A percentile compares a stretch with the other conserved stretches of the same genome.
Conservation (phyloP, 2,329 filamentous ascomycete species). For the Neurospora sp. region DNA sequence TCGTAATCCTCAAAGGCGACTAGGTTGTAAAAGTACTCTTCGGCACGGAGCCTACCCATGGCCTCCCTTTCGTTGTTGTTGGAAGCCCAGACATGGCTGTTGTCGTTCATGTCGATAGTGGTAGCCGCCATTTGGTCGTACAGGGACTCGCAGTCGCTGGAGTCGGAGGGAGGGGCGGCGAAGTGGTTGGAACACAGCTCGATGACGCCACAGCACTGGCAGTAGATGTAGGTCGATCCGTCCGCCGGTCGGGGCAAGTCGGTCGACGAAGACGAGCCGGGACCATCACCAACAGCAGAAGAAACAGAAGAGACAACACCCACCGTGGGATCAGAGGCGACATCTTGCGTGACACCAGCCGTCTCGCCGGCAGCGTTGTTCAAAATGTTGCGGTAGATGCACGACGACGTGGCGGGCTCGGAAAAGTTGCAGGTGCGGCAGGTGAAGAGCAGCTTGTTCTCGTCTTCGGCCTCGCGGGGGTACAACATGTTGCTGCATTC, state of each 20-base stretch:
- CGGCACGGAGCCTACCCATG: slow-evolving; percentile 20
- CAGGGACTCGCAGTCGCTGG: background rate
- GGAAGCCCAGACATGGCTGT: background rate
- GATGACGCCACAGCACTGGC: slow-evolving; percentile 36
- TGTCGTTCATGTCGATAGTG: background rate
- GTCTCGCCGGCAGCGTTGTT: slow-evolving; percentile 89
- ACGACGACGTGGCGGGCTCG: slow-evolving; percentile 76
- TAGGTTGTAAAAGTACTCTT: slow-evolving; percentile 10
- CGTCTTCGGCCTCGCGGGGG: slow-evolving; percentile 83
- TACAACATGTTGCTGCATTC: slow-evolving; percentile 99
- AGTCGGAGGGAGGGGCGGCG: slow-evolving; percentile 8
- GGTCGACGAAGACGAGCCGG: slow-evolving; percentile 1
- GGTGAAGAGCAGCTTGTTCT: slow-evolving; percentile 81
- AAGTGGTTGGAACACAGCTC: slow-evolving; percentile 25
- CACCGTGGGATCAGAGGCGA: slow-evolving; percentile 97
- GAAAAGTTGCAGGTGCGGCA: slow-evolving; percentile 93
- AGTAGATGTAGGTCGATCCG: slow-evolving; percentile 25
- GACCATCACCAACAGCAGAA: slow-evolving; percentile 4
- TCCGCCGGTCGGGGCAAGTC: background rate
- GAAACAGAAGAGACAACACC: slow-evolving; percentile 43
- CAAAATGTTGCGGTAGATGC: slow-evolving; percentile 91
- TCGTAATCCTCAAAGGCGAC: slow-evolving; percentile 2
- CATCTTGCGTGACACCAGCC: slow-evolving; percentile 93
- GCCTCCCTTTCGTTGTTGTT: background rate
- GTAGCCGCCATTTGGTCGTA: background rate